phyloP scores from a whole-genome alignment of 1,139 yeast species.

The Hyphopichia fennica region DNA sequence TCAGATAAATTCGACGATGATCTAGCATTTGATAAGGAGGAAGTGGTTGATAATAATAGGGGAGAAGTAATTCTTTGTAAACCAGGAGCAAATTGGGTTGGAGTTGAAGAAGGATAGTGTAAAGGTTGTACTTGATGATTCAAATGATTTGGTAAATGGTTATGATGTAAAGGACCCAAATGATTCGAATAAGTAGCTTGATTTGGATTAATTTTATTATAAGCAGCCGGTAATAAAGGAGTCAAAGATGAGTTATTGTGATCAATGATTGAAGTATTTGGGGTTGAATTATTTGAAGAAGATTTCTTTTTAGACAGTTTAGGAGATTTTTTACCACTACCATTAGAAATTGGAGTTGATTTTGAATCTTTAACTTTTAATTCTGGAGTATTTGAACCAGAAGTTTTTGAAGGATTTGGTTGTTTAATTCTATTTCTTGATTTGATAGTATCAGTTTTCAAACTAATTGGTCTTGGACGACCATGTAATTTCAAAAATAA shows the following conservation, averaged over 20 bases:
- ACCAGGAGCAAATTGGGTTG: constrained; percentile 69
- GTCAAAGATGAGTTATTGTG: constrained; percentile 19
- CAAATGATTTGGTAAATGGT: constrained; percentile 25
- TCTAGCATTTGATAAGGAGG: constrained; percentile 40
- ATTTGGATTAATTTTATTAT: constrained; percentile 1
- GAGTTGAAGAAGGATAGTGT: constrained; percentile 68
- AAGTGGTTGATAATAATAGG: constrained; percentile 49
- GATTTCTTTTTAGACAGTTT: constrained; percentile 25
- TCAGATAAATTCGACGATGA: constrained; percentile 12
- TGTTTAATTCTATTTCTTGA: constrained; percentile 80
- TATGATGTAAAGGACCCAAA: constrained; percentile 9
- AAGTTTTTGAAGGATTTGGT: constrained; percentile 20
- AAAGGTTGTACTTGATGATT: constrained; percentile 53
- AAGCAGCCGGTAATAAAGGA: constrained; percentile 31
- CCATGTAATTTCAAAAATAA: constrained; percentile 88
- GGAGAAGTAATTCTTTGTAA: constrained; percentile 66
- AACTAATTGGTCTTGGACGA: constrained; percentile 84
- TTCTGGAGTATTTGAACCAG: constrained; percentile 47
- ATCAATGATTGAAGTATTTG: constrained; percentile 7
- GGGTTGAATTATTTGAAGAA: constrained; percentile 11
- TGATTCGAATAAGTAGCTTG: not conserved
- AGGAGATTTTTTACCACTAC: constrained; percentile 31
- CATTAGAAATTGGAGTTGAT: constrained; percentile 3
- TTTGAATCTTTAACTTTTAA: constrained; percentile 38
- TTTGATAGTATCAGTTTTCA: constrained; percentile 90